Evolutionary conservation across 2,329 filamentous ascomycete species (phyloP), one percentile per base, ranked within the genome.

Genomic region (Aspergillus sp.): DNA sequence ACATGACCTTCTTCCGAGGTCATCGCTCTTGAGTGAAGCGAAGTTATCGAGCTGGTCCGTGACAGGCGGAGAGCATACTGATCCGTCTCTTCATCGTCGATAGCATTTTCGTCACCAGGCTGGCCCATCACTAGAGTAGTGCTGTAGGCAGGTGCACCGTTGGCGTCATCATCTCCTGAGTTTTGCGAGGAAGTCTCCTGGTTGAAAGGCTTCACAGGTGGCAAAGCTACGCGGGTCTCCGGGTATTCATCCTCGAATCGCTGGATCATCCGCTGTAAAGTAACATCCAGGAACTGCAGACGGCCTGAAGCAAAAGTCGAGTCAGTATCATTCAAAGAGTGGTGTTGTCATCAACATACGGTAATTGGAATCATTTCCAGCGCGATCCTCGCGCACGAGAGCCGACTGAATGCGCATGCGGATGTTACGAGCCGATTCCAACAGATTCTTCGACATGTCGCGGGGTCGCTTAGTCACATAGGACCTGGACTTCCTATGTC

Each of bases 181-280:
- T 71, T 64, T 35, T 66, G 69, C 2, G 69, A 73, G 46, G 56
- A 64, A 45, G 57, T 64, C 22, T 71, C 66, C 16, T 62, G 62
- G 10, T 56, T 44, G 38, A 51, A 30, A 11, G 58, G 55, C 11
- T 60, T 57, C 7, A 55, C 47, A 41, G 50, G 33, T 26, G 56
- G 62, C 32, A 67, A 63, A 14, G 66, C 60, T 40, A 83, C 77
- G 33, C 90, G 85, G 0, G 89, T 95, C 66, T 97, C 93, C 0
- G 94, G 94, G 64, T 91, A 97, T 71, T 97, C 93, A 67, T 95
- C 89, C 70, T 97, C 94, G 67, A 97, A 99, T 24, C 94, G 88
- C 67, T 90, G 86, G 65, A 97, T 97, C 75, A 97, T 96, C 60
- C 88, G 87, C 64, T 91, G 82, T 9, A 99, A 79, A 0, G 94